Evolutionary conservation across 148 eudicot genomes (phyloP).

Genomic region (Cornus controversa): DNA sequence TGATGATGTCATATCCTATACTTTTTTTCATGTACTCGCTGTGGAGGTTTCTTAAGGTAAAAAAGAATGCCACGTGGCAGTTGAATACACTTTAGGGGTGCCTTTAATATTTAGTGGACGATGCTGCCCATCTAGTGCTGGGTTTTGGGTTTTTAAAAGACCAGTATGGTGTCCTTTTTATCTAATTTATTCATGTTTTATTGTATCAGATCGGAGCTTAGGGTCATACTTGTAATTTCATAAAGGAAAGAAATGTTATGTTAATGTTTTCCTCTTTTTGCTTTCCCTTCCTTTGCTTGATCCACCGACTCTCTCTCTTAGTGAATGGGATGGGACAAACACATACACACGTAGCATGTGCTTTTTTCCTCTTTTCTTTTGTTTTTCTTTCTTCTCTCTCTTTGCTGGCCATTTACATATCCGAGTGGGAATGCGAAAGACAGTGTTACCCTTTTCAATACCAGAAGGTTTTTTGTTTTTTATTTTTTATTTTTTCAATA

Average conservation of each 20-base stretch:
- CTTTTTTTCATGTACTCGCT: not conserved
- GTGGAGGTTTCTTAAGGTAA: not conserved
- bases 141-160: not conserved
- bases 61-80: conserved; percentile 23
- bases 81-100: not conserved
- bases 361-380: not conserved
- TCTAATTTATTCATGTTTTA: not conserved
- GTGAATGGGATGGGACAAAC: no score
- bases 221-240: not conserved
- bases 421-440: not conserved
- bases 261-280: not conserved
- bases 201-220: not conserved
- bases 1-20: conserved; percentile 21
- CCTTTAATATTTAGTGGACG: conserved; percentile 20
- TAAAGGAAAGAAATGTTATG: not conserved
- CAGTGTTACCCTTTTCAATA: not conserved
- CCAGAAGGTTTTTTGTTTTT: no score
- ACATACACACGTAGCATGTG: not conserved
- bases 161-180: not conserved
- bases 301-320: not conserved
- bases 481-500: no score
- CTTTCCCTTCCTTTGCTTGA: not conserved
- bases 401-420: not conserved
- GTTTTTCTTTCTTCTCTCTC: not conserved
- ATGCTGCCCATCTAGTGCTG: conserved; percentile 13